Percentiles rank a stretch among this genome's conserved stretches.
Conservation (phyloP, 305 asterid species). For the Ilex paraguariensis region DNA sequence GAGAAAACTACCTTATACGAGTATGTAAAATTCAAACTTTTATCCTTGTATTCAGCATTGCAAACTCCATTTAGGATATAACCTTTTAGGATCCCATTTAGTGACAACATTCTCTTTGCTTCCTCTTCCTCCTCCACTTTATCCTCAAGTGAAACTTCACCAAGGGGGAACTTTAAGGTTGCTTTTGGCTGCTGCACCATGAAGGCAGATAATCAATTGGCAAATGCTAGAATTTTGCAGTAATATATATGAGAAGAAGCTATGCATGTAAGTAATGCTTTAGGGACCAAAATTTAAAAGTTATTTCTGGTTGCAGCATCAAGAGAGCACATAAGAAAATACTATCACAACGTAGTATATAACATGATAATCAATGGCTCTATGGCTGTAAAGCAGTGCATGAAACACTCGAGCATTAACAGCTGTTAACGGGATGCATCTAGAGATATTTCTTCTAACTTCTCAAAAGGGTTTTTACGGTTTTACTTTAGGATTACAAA, state of each 20-base stretch:
- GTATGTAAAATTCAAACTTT: conserved; percentile 58
- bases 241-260: not conserved
- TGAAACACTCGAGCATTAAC: no score
- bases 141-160: conserved; percentile 77
- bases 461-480: no score
- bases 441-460: no score
- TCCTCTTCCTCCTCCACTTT: conserved; percentile 70
- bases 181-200: conserved; percentile 67
- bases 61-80: conserved; percentile 60
- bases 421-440: no score
- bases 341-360: not conserved
- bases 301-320: no score
- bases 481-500: not conserved
- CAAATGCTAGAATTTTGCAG: not conserved
- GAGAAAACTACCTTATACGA: conserved; percentile 63
- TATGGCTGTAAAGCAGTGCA: no score
- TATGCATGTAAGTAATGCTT: no score
- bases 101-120: conserved; percentile 40
- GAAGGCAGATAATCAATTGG: not conserved
- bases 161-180: conserved; percentile 68
- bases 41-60: conserved; percentile 66
- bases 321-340: not conserved
- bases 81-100: conserved; percentile 55
- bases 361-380: no score
- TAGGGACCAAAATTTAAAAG: no score